phyloP scores from a whole-genome alignment of 1,139 yeast species.

The Sugiyamaella sp. region DNA sequence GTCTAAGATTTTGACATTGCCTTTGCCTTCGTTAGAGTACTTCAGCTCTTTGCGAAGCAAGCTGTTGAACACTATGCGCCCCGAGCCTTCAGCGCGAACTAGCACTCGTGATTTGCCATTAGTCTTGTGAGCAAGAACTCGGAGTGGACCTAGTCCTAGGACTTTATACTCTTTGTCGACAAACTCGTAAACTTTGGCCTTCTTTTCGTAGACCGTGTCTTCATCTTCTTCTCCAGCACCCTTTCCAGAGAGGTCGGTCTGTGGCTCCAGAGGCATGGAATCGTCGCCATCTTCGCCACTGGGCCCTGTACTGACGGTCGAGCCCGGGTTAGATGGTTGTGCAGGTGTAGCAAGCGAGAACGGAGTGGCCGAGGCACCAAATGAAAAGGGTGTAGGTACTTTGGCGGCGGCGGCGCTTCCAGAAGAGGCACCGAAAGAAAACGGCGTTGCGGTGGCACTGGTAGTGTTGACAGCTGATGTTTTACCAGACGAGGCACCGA shows the following conservation, averaged over 20 bases:
- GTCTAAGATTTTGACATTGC: conserved; percentile 58
- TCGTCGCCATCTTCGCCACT: conserved; percentile 29
- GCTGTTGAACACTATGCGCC: conserved; percentile 75
- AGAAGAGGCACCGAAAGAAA: conserved; percentile 14
- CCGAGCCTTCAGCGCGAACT: conserved; percentile 87
- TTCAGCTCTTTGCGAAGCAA: conserved; percentile 57
- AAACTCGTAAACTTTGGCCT: conserved; percentile 73
- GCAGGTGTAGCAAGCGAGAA: conserved; percentile 1
- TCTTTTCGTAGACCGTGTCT: conserved; percentile 60
- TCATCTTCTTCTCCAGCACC: conserved; percentile 90
- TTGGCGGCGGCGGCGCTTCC: background rate
- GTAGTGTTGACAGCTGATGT: conserved; percentile 9
- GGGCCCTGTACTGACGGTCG: conserved; percentile 22
- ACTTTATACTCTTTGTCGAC: conserved; percentile 37
- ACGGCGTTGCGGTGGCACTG: conserved; percentile 16
- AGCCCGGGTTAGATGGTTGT: conserved; percentile 17
- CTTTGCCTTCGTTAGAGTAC: conserved; percentile 44
- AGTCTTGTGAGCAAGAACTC: conserved; percentile 62
- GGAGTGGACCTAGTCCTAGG: conserved; percentile 80
- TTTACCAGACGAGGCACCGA: too few species aligned
- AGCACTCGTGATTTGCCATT: conserved; percentile 70
- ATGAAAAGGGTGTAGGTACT: conserved; percentile 7
- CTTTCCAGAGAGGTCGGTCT: conserved; percentile 45
- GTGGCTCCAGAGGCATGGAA: conserved; percentile 37
- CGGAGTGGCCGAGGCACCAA: conserved; percentile 7